phyloP scores from a whole-genome alignment of 148 eudicot genomes.

The Mesembryanthemum crystallinum region DNA sequence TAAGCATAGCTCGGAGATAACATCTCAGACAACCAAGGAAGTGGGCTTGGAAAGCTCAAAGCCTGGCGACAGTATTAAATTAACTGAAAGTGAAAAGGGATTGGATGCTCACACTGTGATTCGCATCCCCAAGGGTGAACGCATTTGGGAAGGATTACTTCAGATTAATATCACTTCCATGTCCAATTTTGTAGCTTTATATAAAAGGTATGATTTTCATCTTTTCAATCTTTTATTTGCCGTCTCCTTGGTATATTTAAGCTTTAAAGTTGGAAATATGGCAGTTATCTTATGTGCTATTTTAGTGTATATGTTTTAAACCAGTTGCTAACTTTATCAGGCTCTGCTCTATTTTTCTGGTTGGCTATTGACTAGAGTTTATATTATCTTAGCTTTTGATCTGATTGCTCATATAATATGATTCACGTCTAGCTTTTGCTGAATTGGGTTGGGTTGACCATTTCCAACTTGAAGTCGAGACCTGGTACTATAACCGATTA shows the following conservation, averaged over 20 bases:
- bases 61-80: slow-evolving; percentile 28
- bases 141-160: slow-evolving; percentile 73
- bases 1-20: slow-evolving; percentile 28
- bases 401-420: not conserved
- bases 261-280: not conserved
- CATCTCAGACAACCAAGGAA: slow-evolving; percentile 28
- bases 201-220: slow-evolving; percentile 53
- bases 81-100: slow-evolving; percentile 27
- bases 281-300: not conserved
- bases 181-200: slow-evolving; percentile 53
- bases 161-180: slow-evolving; percentile 63
- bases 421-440: not conserved
- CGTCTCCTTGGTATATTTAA: slow-evolving; percentile 3
- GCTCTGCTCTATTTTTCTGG: not conserved
- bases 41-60: slow-evolving; percentile 27
- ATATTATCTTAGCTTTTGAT: not conserved
- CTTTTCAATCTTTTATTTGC: slow-evolving; percentile 1
- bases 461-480: not conserved
- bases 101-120: slow-evolving; percentile 23
- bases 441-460: not conserved
- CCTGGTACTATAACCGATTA: not conserved
- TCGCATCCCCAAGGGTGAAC: slow-evolving; percentile 35
- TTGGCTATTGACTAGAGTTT: not conserved
- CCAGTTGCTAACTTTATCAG: no score
- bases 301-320: no score